Evolutionary conservation across 345 rosid genomes (phyloP), one percentile per base, ranked within the genome.

Genomic region (Pelargonium nanum): DNA sequence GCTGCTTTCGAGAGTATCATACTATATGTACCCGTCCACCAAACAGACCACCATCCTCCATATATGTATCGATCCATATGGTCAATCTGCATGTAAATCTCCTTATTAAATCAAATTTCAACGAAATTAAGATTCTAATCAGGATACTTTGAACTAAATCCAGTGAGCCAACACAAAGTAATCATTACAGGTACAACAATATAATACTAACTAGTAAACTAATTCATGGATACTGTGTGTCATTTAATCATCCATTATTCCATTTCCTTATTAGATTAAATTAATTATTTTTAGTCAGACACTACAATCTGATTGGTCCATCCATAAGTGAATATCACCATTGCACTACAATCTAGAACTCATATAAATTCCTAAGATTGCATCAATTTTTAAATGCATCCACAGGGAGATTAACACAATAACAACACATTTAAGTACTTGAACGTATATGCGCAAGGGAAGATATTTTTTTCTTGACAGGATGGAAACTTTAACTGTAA

Each of bases 11-110:
- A 89, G 73, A 92, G 98, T 44, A 92, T 82, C 93, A 92, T 85
- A 69, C 88, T 92, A 58, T 89, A 92, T 15, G 86, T 85, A 56
- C 98, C 98, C 9, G 91, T 85, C 97, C 98, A 92, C 98, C 98
- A 92, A 60, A 92, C 98, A 65, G 98, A 89, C 97, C 98, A 92
- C 98, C 98, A 92, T 59, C 98, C 98, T 34, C 83, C 81, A 75
- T 92, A 89, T 34, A 55, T 67, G 61, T 86, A 92, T 55, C 68
- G 67, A 54, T 74, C 70, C 5, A 19, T 66, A 59, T 77, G 75
- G n/a, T 72, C 85, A 55, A 73, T 77, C 96, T 92, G 89, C 77
- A 75, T 21, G 56, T 53, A 57, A 56, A 60, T 65, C 51, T 24
- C 60, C 40, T 44, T 61, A 56, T 48, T 26, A 44, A 34, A 34